Base-by-base conservation (phyloP, 202 grass and related monocot genomes). In the Cymbopogon flexuosus region DNA sequence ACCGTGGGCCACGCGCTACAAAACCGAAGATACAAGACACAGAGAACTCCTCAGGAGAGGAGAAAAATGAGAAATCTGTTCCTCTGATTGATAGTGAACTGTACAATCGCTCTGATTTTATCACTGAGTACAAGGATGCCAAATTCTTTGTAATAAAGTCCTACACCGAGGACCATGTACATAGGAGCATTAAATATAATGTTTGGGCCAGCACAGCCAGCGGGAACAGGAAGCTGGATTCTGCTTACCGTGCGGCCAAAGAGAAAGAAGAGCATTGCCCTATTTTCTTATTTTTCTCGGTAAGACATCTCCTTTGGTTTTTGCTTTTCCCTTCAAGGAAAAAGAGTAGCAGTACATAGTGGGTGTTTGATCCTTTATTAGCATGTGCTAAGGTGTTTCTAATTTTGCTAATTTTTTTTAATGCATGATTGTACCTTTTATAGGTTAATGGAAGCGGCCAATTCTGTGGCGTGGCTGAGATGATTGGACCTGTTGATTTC, bases 71-170 rank as follows among this genome's bases (percentile, higher is more conserved):
- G 61, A 85, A 66, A 82, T 47, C 68, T 5, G 71, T 51, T 66
- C 30, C 13, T 5, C 49, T 22, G 39, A 76, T 85, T 82, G 70
- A 85, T 35, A 73, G 37, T 1, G 79, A 88, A 82, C 57, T 88
- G 65, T 91, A 91, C 75, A 93, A 93, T 33, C 66, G 64, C 71
- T 73, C 83, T 78, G 88, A 87, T 86, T 93, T 93, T 87, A 49
- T 84, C 68, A 84, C 77, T 5, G 85, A 88, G n/a, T 88, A 93
- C 81, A 90, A 88, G 73, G 81, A 89, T 77, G 91, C 86, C 5
- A 89, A 76, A 43, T 93, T 93, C 75, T 91, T 93, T 76, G 87
- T 91, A 84, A 91, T 93, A 87, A 93, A 93, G 70, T 93, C 91
- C 59, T 88, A 88, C 79, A 91, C 77, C 4, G 88, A 93, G 80